Evolutionary conservation across 2,329 filamentous ascomycete species (phyloP).

Genomic region (Mycosphaerella sp.): DNA sequence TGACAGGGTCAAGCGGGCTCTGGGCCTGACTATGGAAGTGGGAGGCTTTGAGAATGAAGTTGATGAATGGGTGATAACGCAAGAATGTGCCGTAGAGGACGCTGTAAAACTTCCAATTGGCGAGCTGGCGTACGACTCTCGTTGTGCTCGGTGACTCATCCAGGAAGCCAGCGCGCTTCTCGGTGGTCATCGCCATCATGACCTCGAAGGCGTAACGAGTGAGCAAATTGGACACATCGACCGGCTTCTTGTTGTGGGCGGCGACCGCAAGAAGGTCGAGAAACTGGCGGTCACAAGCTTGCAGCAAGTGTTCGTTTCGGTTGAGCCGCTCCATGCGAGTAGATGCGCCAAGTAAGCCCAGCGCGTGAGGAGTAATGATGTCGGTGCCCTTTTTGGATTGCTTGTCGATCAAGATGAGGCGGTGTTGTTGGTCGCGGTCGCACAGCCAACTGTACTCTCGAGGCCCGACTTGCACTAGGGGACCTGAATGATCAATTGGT

Average conservation of each 20-base stretch:
- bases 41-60: slow-evolving; percentile 4
- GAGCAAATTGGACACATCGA: slow-evolving; percentile 17
- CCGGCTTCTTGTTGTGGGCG: neutral
- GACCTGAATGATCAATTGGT: slow-evolving; percentile 5
- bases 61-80: slow-evolving; percentile 21
- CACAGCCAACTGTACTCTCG: slow-evolving; percentile 7
- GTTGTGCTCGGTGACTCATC: slow-evolving; percentile 3
- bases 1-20: neutral
- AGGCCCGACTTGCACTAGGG: slow-evolving; percentile 19
- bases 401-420: neutral
- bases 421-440: neutral
- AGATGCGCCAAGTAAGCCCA: neutral
- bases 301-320: slow-evolving; percentile 17
- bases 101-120: slow-evolving; percentile 20
- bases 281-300: slow-evolving; percentile 18
- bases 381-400: neutral
- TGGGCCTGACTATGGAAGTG: slow-evolving; percentile 4
- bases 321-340: slow-evolving; percentile 19
- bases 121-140: slow-evolving; percentile 11
- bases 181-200: slow-evolving; percentile 21
- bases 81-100: slow-evolving; percentile 23
- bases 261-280: slow-evolving; percentile 6
- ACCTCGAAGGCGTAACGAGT: slow-evolving; percentile 24
- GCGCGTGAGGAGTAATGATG: neutral
- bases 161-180: slow-evolving; percentile 20